phyloP scores from a whole-genome alignment of 1,284 basidiomycete genomes.

The Puccinia coronata region DNA sequence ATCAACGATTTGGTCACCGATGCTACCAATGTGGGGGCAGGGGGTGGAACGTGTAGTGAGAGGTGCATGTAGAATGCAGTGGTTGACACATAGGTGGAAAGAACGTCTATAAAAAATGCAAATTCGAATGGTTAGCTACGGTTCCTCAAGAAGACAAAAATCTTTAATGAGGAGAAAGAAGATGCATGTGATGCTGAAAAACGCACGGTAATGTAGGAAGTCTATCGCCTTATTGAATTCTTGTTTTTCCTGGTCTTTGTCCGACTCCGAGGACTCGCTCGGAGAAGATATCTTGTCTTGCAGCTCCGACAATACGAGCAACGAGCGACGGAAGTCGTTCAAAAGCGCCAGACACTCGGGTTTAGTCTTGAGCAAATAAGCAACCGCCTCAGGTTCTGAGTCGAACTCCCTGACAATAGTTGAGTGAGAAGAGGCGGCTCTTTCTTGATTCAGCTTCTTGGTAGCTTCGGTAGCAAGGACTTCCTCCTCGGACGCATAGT shows the following conservation, averaged over 20 bases:
- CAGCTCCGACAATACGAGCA: constrained; percentile 12
- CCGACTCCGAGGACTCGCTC: constrained; percentile 1
- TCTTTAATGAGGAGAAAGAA: neutral
- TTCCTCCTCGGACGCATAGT: constrained; percentile 47
- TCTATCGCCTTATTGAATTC: constrained; percentile 19
- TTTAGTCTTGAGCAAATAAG: constrained; percentile 43
- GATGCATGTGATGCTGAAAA: neutral
- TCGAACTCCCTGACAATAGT: constrained; percentile 23
- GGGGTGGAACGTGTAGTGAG: constrained; percentile 14
- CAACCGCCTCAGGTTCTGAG: constrained; percentile 44
- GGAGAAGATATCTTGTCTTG: constrained; percentile 12
- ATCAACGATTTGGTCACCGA: constrained; percentile 38
- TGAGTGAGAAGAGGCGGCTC: constrained; percentile 4
- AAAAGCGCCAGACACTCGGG: constrained; percentile 38
- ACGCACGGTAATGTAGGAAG: constrained; percentile 40
- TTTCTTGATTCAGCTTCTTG: constrained; percentile 20
- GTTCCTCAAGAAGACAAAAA: neutral
- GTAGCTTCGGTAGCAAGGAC: constrained; percentile 9
- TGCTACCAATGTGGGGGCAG: constrained; percentile 22
- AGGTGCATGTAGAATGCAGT: constrained; percentile 46
- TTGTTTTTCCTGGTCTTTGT: constrained; percentile 10
- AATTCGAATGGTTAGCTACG: neutral
- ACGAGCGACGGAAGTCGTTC: constrained; percentile 31
- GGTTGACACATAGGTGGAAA: constrained; percentile 43
- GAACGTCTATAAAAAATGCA: constrained; percentile 3